Conservation (phyloP, 257 asterid genomes). For the Solanum paucissectum region DNA sequence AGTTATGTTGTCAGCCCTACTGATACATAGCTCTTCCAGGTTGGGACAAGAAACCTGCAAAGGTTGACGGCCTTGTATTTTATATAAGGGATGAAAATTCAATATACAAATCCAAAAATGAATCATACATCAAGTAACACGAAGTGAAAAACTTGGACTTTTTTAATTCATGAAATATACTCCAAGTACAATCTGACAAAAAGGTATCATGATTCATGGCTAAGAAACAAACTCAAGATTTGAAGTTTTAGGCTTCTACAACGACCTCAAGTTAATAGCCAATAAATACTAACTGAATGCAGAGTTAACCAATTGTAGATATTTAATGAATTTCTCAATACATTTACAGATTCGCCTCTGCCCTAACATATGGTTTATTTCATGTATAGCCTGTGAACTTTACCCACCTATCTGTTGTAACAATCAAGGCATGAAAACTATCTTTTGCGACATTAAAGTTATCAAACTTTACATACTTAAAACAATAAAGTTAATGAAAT, state of each 20-base stretch:
- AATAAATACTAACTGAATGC: too few species aligned
- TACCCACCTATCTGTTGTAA: background rate
- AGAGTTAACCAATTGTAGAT: background rate
- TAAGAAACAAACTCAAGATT: background rate
- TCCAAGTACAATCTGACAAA: too few species aligned
- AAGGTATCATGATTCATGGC: background rate
- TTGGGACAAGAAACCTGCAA: too few species aligned
- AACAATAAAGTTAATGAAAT: background rate
- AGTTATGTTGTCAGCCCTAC: too few species aligned
- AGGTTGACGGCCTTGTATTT: too few species aligned
- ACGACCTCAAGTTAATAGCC: background rate
- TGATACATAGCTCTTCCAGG: too few species aligned
- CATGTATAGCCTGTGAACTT: background rate
- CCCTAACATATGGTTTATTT: background rate
- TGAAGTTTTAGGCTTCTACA: background rate
- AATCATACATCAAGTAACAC: too few species aligned
- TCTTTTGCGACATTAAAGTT: background rate
- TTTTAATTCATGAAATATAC: too few species aligned
- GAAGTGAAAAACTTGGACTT: too few species aligned
- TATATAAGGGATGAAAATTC: too few species aligned
- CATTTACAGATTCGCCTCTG: background rate
- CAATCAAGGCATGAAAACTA: background rate
- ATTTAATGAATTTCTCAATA: background rate
- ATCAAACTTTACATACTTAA: background rate
- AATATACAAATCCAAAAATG: too few species aligned